phyloP scores from a whole-genome alignment of 768 basidiomycete species.

The Suillus bovinus region DNA sequence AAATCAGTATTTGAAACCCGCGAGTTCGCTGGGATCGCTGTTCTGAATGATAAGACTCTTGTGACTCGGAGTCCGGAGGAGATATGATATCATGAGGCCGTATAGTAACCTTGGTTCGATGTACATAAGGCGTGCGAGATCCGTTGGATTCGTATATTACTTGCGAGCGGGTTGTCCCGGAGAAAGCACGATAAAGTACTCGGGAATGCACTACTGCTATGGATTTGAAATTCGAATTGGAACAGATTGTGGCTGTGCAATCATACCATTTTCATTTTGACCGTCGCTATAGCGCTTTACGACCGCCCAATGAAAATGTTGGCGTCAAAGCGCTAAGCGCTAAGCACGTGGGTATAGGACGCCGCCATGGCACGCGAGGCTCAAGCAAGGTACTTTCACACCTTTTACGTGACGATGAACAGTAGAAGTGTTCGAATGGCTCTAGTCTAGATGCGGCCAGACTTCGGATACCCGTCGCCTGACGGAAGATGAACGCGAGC shows the following conservation, averaged over 20 bases:
- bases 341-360: not conserved
- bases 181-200: not conserved
- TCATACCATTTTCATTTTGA: not conserved
- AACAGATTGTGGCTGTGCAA: not conserved
- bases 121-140: not conserved
- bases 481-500: not conserved
- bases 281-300: not conserved
- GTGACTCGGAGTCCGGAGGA: not conserved
- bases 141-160: not conserved
- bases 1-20: not conserved
- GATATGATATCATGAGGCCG: no score
- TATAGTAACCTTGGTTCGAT: not conserved
- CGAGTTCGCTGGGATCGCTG: not conserved
- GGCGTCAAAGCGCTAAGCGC: not conserved
- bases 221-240: not conserved
- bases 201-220: no score
- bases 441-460: no score
- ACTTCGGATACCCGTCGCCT: no score
- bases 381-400: not conserved
- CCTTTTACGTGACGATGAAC: not conserved
- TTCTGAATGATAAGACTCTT: not conserved
- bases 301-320: no score
- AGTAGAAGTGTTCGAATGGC: not conserved
- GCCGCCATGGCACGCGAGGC: not conserved
- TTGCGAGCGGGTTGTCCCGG: not conserved